A percentile compares a stretch with the other conserved stretches of the same genome.
These are phyloP conservation scores for Pseudogymnoascus sp. DNA, from an alignment of 2,329 filamentous ascomycete genomes.

Conservation along the genomic window DNA sequence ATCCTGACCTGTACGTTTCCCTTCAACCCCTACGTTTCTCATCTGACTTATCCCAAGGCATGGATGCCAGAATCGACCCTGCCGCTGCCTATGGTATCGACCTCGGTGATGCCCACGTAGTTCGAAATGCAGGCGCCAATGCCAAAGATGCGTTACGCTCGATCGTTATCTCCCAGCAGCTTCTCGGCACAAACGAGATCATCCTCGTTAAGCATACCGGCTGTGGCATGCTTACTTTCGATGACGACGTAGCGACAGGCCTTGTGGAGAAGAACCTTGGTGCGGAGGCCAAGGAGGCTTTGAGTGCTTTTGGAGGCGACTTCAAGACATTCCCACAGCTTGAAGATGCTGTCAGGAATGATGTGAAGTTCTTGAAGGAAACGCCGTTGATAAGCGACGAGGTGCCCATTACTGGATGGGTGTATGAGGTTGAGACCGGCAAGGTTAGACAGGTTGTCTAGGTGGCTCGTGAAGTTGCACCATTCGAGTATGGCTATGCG, in stretches of 20 bases:
- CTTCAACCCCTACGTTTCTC: not conserved
- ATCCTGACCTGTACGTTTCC: conserved; percentile 29
- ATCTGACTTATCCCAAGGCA: conserved; percentile 58
- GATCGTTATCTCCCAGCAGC: conserved; percentile 70
- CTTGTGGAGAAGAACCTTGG: conserved; percentile 53
- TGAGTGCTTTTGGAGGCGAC: conserved; percentile 17
- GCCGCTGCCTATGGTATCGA: conserved; percentile 61
- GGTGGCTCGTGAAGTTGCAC: not conserved
- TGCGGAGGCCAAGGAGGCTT: conserved; percentile 28
- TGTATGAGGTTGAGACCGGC: conserved; percentile 73
- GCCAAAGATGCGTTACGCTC: conserved; percentile 64
- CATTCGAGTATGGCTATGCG: not conserved
- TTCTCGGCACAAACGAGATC: conserved; percentile 70
- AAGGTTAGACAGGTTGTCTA: conserved; percentile 45
- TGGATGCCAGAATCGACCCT: conserved; percentile 71
- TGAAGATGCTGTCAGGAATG: conserved; percentile 56
- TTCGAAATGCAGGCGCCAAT: conserved; percentile 65
- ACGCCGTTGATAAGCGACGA: conserved; percentile 52
- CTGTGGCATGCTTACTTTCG: conserved; percentile 66
- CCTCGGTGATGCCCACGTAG: conserved; percentile 71
- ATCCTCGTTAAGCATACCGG: conserved; percentile 46
- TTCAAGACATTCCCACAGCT: conserved; percentile 48
- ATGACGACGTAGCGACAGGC: conserved; percentile 47
- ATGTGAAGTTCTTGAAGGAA: conserved; percentile 56
- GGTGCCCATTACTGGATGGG: conserved; percentile 61